These are phyloP conservation scores for Cadophora sp. DNA, from an alignment of 2,329 filamentous ascomycete species.

Conservation along the genomic window DNA sequence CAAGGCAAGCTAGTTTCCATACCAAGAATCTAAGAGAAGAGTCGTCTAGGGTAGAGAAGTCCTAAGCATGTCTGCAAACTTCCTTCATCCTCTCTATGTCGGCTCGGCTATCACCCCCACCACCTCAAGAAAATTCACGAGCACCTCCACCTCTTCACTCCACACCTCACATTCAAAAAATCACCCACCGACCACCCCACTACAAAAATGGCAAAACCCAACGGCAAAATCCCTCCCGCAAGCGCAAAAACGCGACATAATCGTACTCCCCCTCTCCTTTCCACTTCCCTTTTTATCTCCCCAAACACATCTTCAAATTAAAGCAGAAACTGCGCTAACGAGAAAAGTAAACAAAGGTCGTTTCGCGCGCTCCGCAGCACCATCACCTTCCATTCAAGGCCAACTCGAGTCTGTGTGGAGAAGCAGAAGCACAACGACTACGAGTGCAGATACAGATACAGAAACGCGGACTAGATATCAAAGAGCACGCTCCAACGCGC, in stretches of 20 bases:
- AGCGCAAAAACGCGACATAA: background rate
- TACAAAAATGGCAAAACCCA: background rate
- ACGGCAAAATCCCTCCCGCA: background rate
- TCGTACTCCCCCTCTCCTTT: background rate
- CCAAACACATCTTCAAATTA: background rate
- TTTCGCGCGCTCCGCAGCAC: background rate
- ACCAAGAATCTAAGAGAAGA: too few relatives aligned
- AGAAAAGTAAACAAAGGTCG: background rate
- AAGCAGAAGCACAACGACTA: too few relatives aligned
- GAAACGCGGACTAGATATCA: background rate
- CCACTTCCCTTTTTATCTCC: background rate
- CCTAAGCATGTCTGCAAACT: background rate
- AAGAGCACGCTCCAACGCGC: background rate
- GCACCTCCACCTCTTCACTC: background rate
- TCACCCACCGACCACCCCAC: background rate
- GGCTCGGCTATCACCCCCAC: background rate
- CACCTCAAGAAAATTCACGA: too few relatives aligned
- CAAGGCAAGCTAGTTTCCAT: too few relatives aligned
- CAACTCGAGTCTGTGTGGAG: background rate
- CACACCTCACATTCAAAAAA: background rate
- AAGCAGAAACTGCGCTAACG: background rate
- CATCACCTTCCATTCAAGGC: background rate
- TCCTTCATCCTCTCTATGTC: background rate
- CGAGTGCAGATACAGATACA: background rate
- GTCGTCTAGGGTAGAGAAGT: too few relatives aligned